Evolutionary conservation across 768 basidiomycete genomes (phyloP).

Genomic region (Boletus edulis): DNA sequence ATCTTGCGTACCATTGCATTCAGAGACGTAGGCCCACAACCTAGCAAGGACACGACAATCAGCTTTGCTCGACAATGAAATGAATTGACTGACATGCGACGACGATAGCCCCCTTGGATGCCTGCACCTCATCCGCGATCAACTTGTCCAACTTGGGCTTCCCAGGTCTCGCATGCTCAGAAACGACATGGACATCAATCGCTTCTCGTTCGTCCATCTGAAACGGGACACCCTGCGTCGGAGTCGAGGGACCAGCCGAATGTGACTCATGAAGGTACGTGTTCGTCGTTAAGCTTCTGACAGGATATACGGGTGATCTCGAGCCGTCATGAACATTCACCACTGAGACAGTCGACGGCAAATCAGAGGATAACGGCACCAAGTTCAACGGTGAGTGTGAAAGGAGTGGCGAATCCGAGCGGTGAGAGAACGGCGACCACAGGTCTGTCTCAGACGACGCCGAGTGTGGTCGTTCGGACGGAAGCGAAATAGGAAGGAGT

Average conservation of each 20-base stretch:
- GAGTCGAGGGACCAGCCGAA: not conserved
- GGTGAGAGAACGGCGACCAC: slow-evolving; percentile 7
- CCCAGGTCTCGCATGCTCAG: slow-evolving; percentile 64
- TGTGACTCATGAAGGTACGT: not conserved
- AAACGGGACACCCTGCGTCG: slow-evolving; percentile 24
- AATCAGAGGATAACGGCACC: not conserved
- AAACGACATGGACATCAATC: slow-evolving; percentile 53
- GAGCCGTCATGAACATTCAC: not conserved
- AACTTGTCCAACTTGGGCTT: slow-evolving; percentile 63
- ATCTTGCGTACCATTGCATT: slow-evolving; percentile 67
- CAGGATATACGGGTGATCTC: not conserved
- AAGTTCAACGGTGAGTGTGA: slow-evolving; percentile 1
- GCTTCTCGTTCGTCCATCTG: slow-evolving; percentile 58
- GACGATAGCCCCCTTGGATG: slow-evolving; percentile 51
- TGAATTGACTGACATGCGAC: slow-evolving; percentile 61
- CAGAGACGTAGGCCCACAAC: slow-evolving; percentile 71
- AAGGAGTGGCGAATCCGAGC: slow-evolving; percentile 4
- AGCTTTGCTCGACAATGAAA: not conserved
- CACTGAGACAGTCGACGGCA: slow-evolving; percentile 3
- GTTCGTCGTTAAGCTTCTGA: not conserved
- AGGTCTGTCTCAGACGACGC: slow-evolving; percentile 13
- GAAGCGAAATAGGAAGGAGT: slow-evolving; percentile 18
- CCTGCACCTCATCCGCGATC: slow-evolving; percentile 61
- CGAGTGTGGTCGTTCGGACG: slow-evolving; percentile 15
- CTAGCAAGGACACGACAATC: slow-evolving; percentile 31